Evolutionary conservation across 2,329 filamentous ascomycete genomes (phyloP).

Genomic region (Aspergillus ruber): DNA sequence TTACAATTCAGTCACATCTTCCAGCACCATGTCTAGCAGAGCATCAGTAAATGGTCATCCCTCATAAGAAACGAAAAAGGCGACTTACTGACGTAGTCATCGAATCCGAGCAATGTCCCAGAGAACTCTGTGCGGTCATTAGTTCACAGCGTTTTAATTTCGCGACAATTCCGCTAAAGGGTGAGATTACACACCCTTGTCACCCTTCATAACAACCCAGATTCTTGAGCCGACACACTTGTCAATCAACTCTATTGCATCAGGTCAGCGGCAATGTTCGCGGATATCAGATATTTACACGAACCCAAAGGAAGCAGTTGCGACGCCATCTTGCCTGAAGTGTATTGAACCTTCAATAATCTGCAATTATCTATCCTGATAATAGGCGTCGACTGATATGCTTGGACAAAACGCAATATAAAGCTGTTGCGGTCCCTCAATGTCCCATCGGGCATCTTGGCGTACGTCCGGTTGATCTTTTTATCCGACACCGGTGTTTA

Average conservation of each 20-base stretch:
- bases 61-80: neutral
- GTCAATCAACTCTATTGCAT: constrained; percentile 81
- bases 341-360: neutral
- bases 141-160: constrained; percentile 3
- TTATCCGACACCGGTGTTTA: neutral
- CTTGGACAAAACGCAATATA: neutral
- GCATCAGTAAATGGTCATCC: constrained; percentile 10
- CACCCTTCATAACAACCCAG: constrained; percentile 99
- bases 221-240: constrained; percentile 97
- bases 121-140: constrained; percentile 67
- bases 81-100: constrained; percentile 98
- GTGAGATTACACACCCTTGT: constrained; percentile 59
- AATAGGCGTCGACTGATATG: neutral
- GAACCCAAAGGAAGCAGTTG: constrained; percentile 67
- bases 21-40: constrained; percentile 83
- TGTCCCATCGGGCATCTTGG: neutral
- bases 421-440: neutral
- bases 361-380: neutral
- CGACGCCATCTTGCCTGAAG: constrained; percentile 53
- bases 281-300: constrained; percentile 10
- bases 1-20: constrained; percentile 98
- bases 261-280: constrained; percentile 13
- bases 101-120: constrained; percentile 88
- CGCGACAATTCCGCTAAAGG: neutral
- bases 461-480: neutral